phyloP scores from a whole-genome alignment of 257 asterid genomes.

The Osmanthus fragrans region DNA sequence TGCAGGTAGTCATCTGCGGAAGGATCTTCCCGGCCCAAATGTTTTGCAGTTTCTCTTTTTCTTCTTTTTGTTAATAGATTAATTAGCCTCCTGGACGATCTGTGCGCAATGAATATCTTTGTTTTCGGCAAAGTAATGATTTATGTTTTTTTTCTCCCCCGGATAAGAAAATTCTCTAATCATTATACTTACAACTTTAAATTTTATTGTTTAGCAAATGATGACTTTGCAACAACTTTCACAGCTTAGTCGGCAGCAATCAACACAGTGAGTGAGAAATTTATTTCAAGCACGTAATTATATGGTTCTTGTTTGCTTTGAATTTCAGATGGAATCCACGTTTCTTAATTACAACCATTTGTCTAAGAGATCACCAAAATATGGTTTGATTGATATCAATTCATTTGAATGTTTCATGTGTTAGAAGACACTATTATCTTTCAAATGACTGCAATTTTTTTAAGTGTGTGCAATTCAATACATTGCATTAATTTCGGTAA shows the following conservation, averaged over 20 bases:
- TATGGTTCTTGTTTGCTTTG: background rate
- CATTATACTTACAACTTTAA: conserved; percentile 18
- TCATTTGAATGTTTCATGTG: background rate
- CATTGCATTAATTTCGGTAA: background rate
- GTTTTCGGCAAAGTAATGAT: background rate
- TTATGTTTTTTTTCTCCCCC: background rate
- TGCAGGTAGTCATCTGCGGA: conserved; percentile 45
- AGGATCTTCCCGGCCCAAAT: background rate
- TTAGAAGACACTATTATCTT: background rate
- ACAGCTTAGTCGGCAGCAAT: conserved; percentile 40
- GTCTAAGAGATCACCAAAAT: background rate
- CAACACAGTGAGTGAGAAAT: conserved; percentile 47
- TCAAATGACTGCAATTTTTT: background rate
- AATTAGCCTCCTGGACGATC: background rate
- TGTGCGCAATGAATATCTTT: background rate
- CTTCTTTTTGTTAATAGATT: conserved; percentile 7
- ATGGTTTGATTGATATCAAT: background rate
- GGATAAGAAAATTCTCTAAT: background rate
- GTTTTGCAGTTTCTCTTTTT: background rate
- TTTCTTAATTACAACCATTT: background rate
- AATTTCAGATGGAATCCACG: background rate
- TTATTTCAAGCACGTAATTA: background rate
- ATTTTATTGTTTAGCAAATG: conserved; percentile 41
- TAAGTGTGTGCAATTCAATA: background rate
- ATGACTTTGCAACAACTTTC: conserved; percentile 43